Base-by-base conservation (phyloP, 768 basidiomycete genomes). In the Cystobasidiopsis lactophilus region DNA sequence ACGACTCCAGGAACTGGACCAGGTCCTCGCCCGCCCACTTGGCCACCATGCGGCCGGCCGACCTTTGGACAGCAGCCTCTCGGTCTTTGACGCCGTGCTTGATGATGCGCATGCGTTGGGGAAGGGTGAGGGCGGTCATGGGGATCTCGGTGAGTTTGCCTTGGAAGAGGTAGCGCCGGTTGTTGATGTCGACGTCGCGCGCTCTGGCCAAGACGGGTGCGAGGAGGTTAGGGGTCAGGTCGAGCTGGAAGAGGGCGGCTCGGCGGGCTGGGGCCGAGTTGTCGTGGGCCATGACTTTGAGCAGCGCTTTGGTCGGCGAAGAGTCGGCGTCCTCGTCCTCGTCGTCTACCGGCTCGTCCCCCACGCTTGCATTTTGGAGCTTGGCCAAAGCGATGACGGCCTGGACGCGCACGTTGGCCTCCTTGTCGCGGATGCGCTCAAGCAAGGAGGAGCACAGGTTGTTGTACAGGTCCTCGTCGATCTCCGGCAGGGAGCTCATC, bases 81-180 rank as follows among this genome's bases (percentile, higher is more conserved):
- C 91, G 75, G 66, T 95, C 91, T 0, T 82, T 79, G 2, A 95
- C 70, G 1, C 91, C 91, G 61, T 82, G 77, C 19, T 75, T 73
- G 2, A 91, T 76, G 44, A 91, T 74, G 23, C 75, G 69, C 60
- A 85, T 82, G 11, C 88, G 71, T 60, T 89, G 82, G 0, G 73
- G 67, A 26, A 83, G 76, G 1, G 73, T 74, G 37, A 95, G 69
- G 2, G 70, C 71, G 2, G 74, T 70, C 0, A 80, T 80, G 38
- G 68, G 68, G 23, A 68, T 63, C 56, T 88, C 76, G 1, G 77
- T 73, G 2, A 73, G 67, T 1, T 76, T 76, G 44, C 77, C 71
- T 10, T 72, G 70, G 63, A 81, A 91, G 3, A 85, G 73, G 13
- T 78, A 71, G 52, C 78, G 80, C 52, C 91, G 81, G 37, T 82